Base-by-base conservation (phyloP, 1,284 basidiomycete genomes). In the Puccinia sorghi region DNA sequence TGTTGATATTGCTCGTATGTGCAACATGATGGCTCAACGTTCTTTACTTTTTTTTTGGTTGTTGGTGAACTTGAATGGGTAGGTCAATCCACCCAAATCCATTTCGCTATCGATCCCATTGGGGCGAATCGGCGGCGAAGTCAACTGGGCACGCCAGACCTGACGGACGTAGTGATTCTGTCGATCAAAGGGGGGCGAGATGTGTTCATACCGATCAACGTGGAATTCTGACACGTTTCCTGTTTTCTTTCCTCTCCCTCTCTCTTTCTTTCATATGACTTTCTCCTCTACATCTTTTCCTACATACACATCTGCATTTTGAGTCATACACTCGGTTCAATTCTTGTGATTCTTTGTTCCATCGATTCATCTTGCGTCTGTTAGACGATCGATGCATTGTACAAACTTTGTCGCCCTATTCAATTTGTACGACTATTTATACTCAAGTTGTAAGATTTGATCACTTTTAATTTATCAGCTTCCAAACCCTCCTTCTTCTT, bases 131-230 rank as follows among this genome's bases (percentile, higher is more conserved):
- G 52, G 17, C 52, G 46, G 9, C 69, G 69, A 32, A 71, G 48
- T 52, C 27, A 50, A 52, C 46, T 56, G 13, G 52, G 69, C 25
- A 71, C 48, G 8, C 48, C 27, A 5, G 69, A 71, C 12, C 22
- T 71, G 27, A 56, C 54, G 22, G 73, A 75, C 46, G 73, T 75
- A 8, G 61, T 75, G 43, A 54, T 75, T 17, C 46, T 75, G 12
- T 75, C 73, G 15, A 41, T 75, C 17, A 20, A 64, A 64, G 73
- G 73, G 11, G 73, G 73, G 22, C 20, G 73, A 39, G 73, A 75
- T 75, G 64, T 75, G 48, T 75, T 75, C 27, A 75, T 75, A 32
- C 73, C 73, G 20, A 64, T 75, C 48, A 75, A 64, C 39, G 73
- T 75, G 25, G 61, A 64, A 52, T 64, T 66, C 52, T 66, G 50